Evolutionary conservation across 2,329 filamentous ascomycete species (phyloP).

Genomic region (Clonostachys chloroleuca): DNA sequence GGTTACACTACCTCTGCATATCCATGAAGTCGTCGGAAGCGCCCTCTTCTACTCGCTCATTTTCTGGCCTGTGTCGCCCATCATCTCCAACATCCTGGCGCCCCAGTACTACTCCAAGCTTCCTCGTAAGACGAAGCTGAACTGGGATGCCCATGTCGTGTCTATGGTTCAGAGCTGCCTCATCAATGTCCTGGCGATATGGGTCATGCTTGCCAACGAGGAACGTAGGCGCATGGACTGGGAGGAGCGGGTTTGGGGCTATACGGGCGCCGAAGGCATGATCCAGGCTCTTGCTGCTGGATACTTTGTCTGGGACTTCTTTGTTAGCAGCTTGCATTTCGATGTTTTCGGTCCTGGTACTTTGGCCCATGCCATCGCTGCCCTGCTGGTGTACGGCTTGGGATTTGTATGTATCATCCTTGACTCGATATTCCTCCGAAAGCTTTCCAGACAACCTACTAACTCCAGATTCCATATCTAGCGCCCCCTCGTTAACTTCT

Average conservation of each 20-base stretch:
- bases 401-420: conserved; percentile 63
- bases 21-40: conserved; percentile 70
- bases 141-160: conserved; percentile 84
- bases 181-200: conserved; percentile 70
- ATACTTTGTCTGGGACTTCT: conserved; percentile 82
- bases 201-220: conserved; percentile 64
- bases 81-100: conserved; percentile 57
- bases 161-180: conserved; percentile 73
- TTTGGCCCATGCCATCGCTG: conserved; percentile 71
- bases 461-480: conserved; percentile 22
- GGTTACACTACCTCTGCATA: conserved; percentile 66
- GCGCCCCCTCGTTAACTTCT: conserved; percentile 83
- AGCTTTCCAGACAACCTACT: not conserved
- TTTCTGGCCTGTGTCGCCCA: conserved; percentile 62
- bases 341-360: conserved; percentile 73
- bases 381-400: conserved; percentile 69
- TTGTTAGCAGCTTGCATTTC: conserved; percentile 63
- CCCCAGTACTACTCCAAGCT: conserved; percentile 62
- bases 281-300: conserved; percentile 73
- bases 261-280: conserved; percentile 67
- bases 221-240: conserved; percentile 64
- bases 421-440: conserved; percentile 1
- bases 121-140: conserved; percentile 58
- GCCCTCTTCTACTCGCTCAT: conserved; percentile 66
- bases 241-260: conserved; percentile 71